Conservation (phyloP, 768 basidiomycete species). For the Asterophora parasitica region DNA sequence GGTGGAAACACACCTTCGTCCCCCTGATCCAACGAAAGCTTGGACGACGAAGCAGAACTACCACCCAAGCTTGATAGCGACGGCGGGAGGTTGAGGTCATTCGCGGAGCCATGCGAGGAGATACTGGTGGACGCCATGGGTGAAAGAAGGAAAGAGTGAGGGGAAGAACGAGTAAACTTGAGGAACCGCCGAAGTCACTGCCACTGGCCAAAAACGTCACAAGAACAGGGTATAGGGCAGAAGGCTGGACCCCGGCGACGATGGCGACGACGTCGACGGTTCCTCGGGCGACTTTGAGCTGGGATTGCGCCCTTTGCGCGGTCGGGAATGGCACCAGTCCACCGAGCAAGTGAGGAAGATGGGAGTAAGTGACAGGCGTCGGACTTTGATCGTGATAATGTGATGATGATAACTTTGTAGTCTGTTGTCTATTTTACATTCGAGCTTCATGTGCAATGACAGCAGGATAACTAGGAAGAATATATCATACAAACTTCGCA, state of each 20-base stretch:
- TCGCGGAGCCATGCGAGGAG: constrained; percentile 30
- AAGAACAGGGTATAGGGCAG: constrained; percentile 38
- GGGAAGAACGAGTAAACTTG: constrained; percentile 20
- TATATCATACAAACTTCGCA: not conserved
- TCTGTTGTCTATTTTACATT: not conserved
- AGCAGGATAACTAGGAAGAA: not conserved
- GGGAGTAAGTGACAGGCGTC: constrained; percentile 11
- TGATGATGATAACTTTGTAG: constrained; percentile 1
- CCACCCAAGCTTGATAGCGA: constrained; percentile 33
- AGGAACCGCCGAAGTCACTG: constrained; percentile 53
- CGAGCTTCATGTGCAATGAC: not conserved
- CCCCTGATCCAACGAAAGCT: constrained; percentile 45
- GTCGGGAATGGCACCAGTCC: constrained; percentile 16
- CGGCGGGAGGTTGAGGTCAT: constrained; percentile 30
- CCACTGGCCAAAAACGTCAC: constrained; percentile 35
- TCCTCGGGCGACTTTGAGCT: constrained; percentile 30
- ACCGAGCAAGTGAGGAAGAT: constrained; percentile 7
- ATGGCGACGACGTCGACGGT: constrained; percentile 47
- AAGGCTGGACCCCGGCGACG: constrained; percentile 39
- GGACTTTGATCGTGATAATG: constrained; percentile 14
- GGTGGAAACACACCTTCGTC: constrained; percentile 55
- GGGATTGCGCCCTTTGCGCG: constrained; percentile 16
- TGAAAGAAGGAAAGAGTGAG: constrained; percentile 19
- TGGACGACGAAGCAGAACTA: constrained; percentile 48
- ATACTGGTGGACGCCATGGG: constrained; percentile 32